phyloP scores from a whole-genome alignment of 1,284 basidiomycete genomes.

The Ganoderma boninense region DNA sequence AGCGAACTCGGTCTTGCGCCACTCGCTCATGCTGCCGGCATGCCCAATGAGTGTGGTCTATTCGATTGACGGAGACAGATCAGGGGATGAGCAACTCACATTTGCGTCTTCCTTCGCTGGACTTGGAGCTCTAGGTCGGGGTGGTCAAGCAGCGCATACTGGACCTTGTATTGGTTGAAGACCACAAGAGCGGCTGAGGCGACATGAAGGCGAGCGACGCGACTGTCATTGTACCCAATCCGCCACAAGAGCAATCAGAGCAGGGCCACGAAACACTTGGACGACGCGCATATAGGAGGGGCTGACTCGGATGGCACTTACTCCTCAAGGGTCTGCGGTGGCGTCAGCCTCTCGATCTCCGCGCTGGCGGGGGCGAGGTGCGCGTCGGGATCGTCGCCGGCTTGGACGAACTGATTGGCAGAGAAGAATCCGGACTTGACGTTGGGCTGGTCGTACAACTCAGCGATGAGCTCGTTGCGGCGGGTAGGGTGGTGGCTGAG shows the following conservation, averaged over 20 bases:
- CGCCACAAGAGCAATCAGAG: background rate
- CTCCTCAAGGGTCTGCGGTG: slow-evolving; percentile 19
- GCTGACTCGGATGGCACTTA: background rate
- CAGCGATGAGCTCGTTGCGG: slow-evolving; percentile 15
- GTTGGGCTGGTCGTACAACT: slow-evolving; percentile 7
- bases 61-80: background rate
- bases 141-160: slow-evolving; percentile 12
- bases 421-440: slow-evolving; percentile 3
- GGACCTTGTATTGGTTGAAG: slow-evolving; percentile 17
- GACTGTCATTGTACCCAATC: background rate
- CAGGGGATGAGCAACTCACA: slow-evolving; percentile 10
- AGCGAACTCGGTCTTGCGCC: slow-evolving; percentile 10
- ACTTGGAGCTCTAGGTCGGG: slow-evolving; percentile 8
- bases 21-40: slow-evolving; percentile 10
- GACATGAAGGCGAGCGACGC: slow-evolving; percentile 13
- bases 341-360: slow-evolving; percentile 18
- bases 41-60: background rate
- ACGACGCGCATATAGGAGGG: background rate
- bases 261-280: background rate
- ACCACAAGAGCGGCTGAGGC: slow-evolving; percentile 12
- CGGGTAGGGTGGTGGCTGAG: slow-evolving; percentile 12
- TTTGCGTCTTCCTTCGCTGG: background rate
- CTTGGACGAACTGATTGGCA: slow-evolving; percentile 4
- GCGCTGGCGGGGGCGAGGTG: slow-evolving; percentile 16
- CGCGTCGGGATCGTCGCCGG: slow-evolving; percentile 1